Evolutionary conservation across 306 rosid species (phyloP), one percentile per base, ranked within the genome.

Genomic region (Hippophae gyantsensis): DNA sequence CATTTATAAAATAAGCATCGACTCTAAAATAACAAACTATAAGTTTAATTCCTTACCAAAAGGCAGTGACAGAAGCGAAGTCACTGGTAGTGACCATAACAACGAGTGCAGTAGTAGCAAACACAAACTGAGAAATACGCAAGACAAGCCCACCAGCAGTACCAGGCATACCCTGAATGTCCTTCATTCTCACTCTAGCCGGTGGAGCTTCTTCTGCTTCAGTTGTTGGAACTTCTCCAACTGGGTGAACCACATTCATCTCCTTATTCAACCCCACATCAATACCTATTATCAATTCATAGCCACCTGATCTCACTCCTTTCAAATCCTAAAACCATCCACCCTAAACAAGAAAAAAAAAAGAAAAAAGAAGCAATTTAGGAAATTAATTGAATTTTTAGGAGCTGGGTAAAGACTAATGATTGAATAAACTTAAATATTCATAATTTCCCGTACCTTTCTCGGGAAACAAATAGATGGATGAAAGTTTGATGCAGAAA

Each of bases 121-220:
- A 87, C 54, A 77, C 62, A 64, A 90, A 67, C 81, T 87, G 96
- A 23, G 64, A 60, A 13, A 82, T 49, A 52, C 96, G 85, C 69
- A 90, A 48, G 60, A 57, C 74, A 3, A 90, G 75, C 51, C 98
- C 98, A 32, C 89, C 86, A 7, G 72, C 75, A 3, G 98, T 90
- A 70, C 96, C 98, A 9, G 96, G 95, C 98, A 90, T 90, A 43
- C 98, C 98, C 55, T 82, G 89, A 3, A 85, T 55, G 65, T 85
- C 89, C 67, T 87, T 87, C 95, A 87, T 83, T 79, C 98, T 78
- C 72, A 76, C 82, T 62, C 86, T 66, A 6, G 38, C 38, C 5
- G 38, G 38, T 32, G 83, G 86, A 70, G 79, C 71, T 76, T 75
- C 94, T 40, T 78, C 82, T 48, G 5, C 38, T 32, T 32, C 38